phyloP scores from a whole-genome alignment of 2,329 filamentous ascomycete genomes.

The Didymella segeticola region DNA sequence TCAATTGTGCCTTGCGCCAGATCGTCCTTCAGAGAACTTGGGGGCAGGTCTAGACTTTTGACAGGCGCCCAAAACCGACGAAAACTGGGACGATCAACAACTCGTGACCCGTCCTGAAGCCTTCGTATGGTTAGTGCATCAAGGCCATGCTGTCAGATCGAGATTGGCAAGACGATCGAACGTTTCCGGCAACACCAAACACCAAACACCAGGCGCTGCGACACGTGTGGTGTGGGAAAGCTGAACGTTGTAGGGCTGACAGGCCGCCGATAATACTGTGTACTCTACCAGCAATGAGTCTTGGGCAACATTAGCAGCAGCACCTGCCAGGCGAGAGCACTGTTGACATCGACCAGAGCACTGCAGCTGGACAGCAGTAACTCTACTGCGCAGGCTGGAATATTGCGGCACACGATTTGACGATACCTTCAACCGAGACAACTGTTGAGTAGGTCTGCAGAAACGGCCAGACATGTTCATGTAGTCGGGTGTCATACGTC shows the following conservation, averaged over 20 bases:
- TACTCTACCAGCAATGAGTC: not conserved
- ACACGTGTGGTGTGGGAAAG: not conserved
- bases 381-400: too few species aligned
- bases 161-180: slow-evolving; percentile 7
- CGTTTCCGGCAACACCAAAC: not conserved
- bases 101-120: slow-evolving; percentile 7
- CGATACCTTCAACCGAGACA: not conserved
- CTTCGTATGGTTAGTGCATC: slow-evolving; percentile 14
- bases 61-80: slow-evolving; percentile 1
- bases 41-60: slow-evolving; percentile 11
- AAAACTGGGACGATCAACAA: slow-evolving; percentile 13
- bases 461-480: not conserved
- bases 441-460: not conserved
- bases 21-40: not conserved
- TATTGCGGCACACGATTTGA: not conserved
- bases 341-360: too few species aligned
- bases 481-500: not conserved
- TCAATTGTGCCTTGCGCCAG: slow-evolving; percentile 10
- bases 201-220: not conserved
- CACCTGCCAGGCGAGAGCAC: not conserved
- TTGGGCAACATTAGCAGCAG: not conserved
- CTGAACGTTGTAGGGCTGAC: slow-evolving; percentile 3
- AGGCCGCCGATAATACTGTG: not conserved
- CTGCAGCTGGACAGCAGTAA: not conserved
- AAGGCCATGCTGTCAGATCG: slow-evolving; percentile 13